Conservation (phyloP, 495 filamentous ascomycete genomes). For the Neurospora sp. region DNA sequence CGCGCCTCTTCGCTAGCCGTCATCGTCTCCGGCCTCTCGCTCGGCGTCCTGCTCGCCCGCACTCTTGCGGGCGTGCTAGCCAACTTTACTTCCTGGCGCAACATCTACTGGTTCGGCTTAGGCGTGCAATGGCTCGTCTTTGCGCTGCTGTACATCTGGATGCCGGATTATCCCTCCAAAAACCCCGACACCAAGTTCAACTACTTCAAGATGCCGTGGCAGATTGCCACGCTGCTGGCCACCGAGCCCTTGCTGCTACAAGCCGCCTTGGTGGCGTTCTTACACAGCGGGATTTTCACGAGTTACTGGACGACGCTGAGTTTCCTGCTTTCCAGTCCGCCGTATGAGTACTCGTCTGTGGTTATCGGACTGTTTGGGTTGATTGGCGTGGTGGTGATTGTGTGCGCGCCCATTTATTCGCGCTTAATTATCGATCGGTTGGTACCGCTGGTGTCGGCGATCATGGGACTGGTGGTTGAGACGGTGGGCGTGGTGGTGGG, state of each 20-base stretch:
- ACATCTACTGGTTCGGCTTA: slow-evolving; percentile 72
- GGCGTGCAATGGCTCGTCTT: slow-evolving; percentile 64
- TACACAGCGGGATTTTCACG: slow-evolving; percentile 31
- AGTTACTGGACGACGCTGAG: slow-evolving; percentile 73
- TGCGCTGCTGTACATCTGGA: slow-evolving; percentile 54
- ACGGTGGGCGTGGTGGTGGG: slow-evolving; percentile 58
- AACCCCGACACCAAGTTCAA: slow-evolving; percentile 48
- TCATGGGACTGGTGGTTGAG: slow-evolving; percentile 48
- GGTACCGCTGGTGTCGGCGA: slow-evolving; percentile 53
- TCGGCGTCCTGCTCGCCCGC: slow-evolving; percentile 68
- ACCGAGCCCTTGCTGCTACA: slow-evolving; percentile 61
- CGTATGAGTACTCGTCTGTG: slow-evolving; percentile 57
- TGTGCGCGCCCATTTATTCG: slow-evolving; percentile 55
- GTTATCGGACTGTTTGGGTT: slow-evolving; percentile 70
- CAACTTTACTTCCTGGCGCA: slow-evolving; percentile 59
- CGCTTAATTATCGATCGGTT: slow-evolving; percentile 61
- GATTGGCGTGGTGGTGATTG: slow-evolving; percentile 60
- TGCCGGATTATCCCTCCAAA: slow-evolving; percentile 72
- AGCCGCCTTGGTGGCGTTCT: slow-evolving; percentile 29
- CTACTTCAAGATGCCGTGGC: slow-evolving; percentile 57
- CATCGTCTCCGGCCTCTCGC: slow-evolving; percentile 65
- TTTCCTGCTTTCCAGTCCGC: slow-evolving; percentile 58
- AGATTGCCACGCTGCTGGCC: slow-evolving; percentile 51
- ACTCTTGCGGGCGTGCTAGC: slow-evolving; percentile 67
- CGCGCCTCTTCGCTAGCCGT: slow-evolving; percentile 60